A percentile compares a stretch with the other conserved stretches of the same genome.
Conservation (phyloP, 805 yeast species). For the Jamesozyma rosinii region DNA sequence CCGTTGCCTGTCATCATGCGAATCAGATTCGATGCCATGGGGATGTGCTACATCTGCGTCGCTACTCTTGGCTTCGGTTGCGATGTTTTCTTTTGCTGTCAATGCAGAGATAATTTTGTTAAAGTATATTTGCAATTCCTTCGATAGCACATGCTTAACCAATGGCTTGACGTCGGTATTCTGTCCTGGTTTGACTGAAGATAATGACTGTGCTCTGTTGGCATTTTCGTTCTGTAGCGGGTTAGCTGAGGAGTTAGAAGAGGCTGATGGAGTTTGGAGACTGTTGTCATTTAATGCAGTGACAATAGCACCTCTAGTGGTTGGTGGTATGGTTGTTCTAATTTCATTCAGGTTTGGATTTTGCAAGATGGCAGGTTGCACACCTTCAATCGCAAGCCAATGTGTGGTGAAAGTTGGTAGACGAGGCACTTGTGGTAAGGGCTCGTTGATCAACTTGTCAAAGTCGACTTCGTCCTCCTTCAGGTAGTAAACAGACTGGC, state of each 20-base stretch:
- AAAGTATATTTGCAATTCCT: constrained; percentile 87
- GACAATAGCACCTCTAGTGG: constrained; percentile 74
- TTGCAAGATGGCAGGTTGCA: constrained; percentile 95
- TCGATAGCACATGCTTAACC: constrained; percentile 89
- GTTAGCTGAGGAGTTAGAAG: constrained; percentile 6
- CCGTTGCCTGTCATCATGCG: constrained; percentile 6
- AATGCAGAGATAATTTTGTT: constrained; percentile 81
- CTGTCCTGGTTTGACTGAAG: constrained; percentile 33
- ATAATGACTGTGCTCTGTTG: constrained; percentile 20
- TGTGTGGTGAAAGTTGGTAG: constrained; percentile 88
- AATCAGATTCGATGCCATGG: neutral
- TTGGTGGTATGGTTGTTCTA: constrained; percentile 58
- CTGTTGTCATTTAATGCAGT: constrained; percentile 47
- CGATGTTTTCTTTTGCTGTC: constrained; percentile 38
- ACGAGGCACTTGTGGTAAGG: constrained; percentile 91
- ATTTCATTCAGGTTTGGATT: constrained; percentile 79
- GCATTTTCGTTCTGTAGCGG: constrained; percentile 18
- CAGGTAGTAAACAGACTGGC: constrained; percentile 85
- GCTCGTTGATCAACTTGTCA: constrained; percentile 86
- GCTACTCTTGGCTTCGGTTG: constrained; percentile 13
- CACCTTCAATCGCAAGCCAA: constrained; percentile 98
- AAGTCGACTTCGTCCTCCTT: constrained; percentile 91
- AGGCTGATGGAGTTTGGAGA: constrained; percentile 24
- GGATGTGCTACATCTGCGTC: neutral
- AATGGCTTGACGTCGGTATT: constrained; percentile 69